Evolutionary conservation across 805 yeast genomes (phyloP), one percentile per base, ranked within the genome.

Genomic region (Cyberlindnera veronae): DNA sequence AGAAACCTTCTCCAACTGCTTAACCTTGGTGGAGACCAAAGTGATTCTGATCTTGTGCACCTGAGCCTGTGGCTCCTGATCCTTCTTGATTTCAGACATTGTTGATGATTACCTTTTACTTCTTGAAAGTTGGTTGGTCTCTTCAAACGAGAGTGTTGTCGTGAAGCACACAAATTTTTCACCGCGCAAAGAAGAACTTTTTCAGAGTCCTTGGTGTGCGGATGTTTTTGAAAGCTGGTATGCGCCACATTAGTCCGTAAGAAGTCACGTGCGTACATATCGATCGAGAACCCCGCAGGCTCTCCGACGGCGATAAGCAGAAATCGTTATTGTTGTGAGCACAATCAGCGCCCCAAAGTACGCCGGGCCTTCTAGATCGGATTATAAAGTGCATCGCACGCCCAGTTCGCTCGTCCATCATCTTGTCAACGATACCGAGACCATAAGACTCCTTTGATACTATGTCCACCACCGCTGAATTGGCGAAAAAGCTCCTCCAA

Each of bases 41-140:
- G 97, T 89, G 76, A 93, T 90, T 84, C 98, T 90, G 79, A 93
- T 90, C 85, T 90, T 91, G 83, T 84, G 87, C 79, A 86, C 76
- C 69, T 79, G 81, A 68, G 79, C 81, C 70, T 79, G 84, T 72
- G 77, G 88, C 71, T 81, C 87, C 63, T 72, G 77, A 72, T 85
- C 93, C 79, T 84, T 82, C 72, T 81, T 78, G 66, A 78, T 72
- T 72, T 82, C 85, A 72, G 90, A 81, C 93, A 85, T 85, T 62
- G 57, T n/a, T 70, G 56, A 46, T 50, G 58, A 62, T 66, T 67
- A 67, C 71, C 72, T 67, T 69, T 68, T 67, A 49, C 41, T 46
- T 63, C 48, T 51, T 55, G 28, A 41, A 39, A 49, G 50, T 53
- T 55, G 61, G 60, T 54, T 57, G 28, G 11, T 34, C 32, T 23